A percentile compares a stretch with the other conserved stretches of the same genome.
Evolutionary conservation across 441 rosid genomes (phyloP).

Genomic region (Erodium texanum): DNA sequence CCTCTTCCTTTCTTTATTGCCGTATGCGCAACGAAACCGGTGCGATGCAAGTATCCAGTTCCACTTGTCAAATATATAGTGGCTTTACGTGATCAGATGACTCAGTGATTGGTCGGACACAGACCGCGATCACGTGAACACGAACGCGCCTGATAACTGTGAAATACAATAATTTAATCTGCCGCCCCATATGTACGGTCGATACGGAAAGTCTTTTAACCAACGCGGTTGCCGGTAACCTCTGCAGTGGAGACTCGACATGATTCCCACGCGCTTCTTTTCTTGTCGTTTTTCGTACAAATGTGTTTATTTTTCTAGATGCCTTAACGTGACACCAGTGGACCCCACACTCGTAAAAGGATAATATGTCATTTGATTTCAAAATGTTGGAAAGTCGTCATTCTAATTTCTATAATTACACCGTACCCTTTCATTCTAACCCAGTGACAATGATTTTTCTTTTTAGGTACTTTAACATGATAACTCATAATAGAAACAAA

Average conservation of each 20-base stretch:
- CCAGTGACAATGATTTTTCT: too few relatives aligned
- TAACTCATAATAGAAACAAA: too few relatives aligned
- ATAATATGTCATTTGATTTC: too few relatives aligned
- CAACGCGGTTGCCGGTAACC: neutral
- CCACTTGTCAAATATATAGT: neutral
- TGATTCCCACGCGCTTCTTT: neutral
- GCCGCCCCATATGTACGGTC: constrained; percentile 1
- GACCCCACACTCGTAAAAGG: too few relatives aligned
- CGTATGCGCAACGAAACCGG: neutral
- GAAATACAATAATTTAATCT: neutral
- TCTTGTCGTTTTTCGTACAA: neutral
- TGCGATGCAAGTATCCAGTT: neutral
- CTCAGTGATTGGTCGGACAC: neutral
- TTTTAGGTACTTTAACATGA: too few relatives aligned
- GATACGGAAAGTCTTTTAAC: neutral
- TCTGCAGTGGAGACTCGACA: neutral
- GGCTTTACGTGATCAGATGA: too few relatives aligned
- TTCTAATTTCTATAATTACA: too few relatives aligned
- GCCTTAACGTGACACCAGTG: too few relatives aligned
- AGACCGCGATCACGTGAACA: neutral
- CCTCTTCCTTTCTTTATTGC: too few relatives aligned
- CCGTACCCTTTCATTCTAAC: too few relatives aligned
- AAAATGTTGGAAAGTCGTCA: too few relatives aligned
- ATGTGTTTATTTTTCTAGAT: too few relatives aligned
- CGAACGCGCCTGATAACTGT: neutral